Percentiles rank a stretch among this genome's conserved stretches.
These are phyloP conservation scores for Talaromyces sp. DNA, from an alignment of 2,329 filamentous ascomycete species.

Conservation along the genomic window DNA sequence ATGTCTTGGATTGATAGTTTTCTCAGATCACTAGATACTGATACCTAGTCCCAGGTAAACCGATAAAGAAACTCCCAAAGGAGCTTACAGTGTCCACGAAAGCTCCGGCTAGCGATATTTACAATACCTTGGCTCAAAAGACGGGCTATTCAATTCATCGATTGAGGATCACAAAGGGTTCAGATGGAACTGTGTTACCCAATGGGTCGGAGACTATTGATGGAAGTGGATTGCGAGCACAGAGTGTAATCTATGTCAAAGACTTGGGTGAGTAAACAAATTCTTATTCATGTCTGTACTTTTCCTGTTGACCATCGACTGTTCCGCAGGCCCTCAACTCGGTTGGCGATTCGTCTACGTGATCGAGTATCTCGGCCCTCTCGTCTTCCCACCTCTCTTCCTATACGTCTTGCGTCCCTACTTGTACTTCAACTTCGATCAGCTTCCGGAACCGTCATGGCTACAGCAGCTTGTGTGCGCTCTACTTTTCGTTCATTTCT, in stretches of 20 bases:
- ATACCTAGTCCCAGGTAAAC: slow-evolving; percentile 51
- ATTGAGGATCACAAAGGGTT: slow-evolving; percentile 63
- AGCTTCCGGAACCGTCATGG: slow-evolving; percentile 56
- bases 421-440: slow-evolving; percentile 60
- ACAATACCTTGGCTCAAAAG: slow-evolving; percentile 55
- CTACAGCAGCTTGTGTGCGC: slow-evolving; percentile 71
- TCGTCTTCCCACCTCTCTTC: slow-evolving; percentile 78
- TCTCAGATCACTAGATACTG: neutral
- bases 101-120: slow-evolving; percentile 56
- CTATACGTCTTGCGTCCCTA: slow-evolving; percentile 69
- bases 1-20: slow-evolving; percentile 25
- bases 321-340: slow-evolving; percentile 71
- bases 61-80: slow-evolving; percentile 60
- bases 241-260: slow-evolving; percentile 75
- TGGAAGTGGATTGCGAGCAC: slow-evolving; percentile 57
- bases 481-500: slow-evolving; percentile 78
- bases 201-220: slow-evolving; percentile 55
- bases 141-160: slow-evolving; percentile 59
- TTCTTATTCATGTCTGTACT: neutral
- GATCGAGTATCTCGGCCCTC: slow-evolving; percentile 89
- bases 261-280: slow-evolving; percentile 69
- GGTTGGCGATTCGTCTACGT: slow-evolving; percentile 92
- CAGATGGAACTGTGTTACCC: slow-evolving; percentile 58
- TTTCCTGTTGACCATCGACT: slow-evolving; percentile 5
- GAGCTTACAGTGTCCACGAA: slow-evolving; percentile 53